phyloP scores from a whole-genome alignment of 2,329 filamentous ascomycete genomes.

The Capronia coronata region DNA sequence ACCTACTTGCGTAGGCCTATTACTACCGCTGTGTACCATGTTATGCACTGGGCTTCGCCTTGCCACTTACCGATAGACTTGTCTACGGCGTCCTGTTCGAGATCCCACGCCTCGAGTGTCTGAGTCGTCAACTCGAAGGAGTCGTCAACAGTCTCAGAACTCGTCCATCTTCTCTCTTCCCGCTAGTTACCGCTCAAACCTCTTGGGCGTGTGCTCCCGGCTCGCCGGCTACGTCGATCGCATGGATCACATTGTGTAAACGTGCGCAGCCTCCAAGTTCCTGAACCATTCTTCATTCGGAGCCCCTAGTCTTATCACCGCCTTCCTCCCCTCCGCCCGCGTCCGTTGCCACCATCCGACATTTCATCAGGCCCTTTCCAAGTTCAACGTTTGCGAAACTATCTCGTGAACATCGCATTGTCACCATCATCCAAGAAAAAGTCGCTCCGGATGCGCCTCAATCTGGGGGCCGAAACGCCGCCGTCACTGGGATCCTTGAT shows the following conservation, averaged over 20 bases:
- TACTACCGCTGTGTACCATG: background rate
- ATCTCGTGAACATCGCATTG: background rate
- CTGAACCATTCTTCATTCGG: conserved; percentile 17
- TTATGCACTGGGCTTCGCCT: conserved; percentile 8
- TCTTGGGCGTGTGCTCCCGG: conserved; percentile 3
- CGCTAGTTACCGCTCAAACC: conserved; percentile 2
- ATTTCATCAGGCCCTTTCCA: conserved; percentile 1
- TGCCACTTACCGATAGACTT: conserved; percentile 4
- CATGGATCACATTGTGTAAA: conserved; percentile 13
- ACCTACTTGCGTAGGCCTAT: background rate
- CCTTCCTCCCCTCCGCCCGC: conserved; percentile 16
- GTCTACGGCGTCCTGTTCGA: conserved; percentile 3
- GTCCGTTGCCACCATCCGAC: conserved; percentile 16
- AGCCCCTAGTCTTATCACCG: conserved; percentile 18
- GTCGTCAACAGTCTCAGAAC: background rate
- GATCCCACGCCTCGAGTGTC: conserved; percentile 1
- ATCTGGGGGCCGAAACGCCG: conserved; percentile 20
- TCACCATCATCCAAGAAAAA: conserved; percentile 2
- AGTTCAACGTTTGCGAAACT: background rate
- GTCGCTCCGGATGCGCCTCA: conserved; percentile 18
- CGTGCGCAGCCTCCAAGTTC: conserved; percentile 12
- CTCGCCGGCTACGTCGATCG: conserved; percentile 7
- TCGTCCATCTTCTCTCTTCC: conserved; percentile 2
- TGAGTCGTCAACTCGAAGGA: background rate
- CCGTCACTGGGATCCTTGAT: conserved; percentile 9